Conservation (phyloP, 768 basidiomycete genomes). For the Rhizopogon salebrosus region DNA sequence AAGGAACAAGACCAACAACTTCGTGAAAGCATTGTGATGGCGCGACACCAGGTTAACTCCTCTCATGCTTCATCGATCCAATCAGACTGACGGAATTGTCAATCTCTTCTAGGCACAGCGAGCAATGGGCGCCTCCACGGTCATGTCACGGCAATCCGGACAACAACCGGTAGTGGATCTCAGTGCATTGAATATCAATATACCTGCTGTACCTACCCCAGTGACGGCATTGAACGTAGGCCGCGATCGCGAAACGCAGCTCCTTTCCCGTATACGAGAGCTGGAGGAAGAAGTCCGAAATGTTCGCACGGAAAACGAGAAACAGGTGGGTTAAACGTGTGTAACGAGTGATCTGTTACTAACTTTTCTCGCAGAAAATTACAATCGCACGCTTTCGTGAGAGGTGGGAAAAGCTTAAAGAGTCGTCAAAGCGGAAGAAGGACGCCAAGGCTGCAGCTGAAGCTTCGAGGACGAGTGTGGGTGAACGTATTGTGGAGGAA, state of each 20-base stretch:
- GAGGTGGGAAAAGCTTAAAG: conserved; percentile 87
- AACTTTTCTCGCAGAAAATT: conserved; percentile 50
- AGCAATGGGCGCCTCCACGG: conserved; percentile 65
- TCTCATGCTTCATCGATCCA: not conserved
- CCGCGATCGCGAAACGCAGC: conserved; percentile 51
- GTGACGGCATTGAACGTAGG: conserved; percentile 47
- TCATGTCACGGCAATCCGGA: conserved; percentile 41
- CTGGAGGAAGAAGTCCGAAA: conserved; percentile 72
- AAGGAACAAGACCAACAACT: conserved; percentile 77
- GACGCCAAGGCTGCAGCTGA: conserved; percentile 57
- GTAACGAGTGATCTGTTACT: conserved; percentile 6
- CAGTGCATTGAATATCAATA: conserved; percentile 51
- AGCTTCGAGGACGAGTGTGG: conserved; percentile 38
- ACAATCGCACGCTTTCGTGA: conserved; percentile 82
- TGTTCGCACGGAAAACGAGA: conserved; percentile 70
- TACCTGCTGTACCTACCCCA: conserved; percentile 41
- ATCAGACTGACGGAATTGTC: conserved; percentile 4
- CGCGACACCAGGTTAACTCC: conserved; percentile 50
- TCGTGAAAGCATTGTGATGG: conserved; percentile 75
- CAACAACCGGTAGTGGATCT: conserved; percentile 44
- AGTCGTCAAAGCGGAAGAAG: conserved; percentile 82
- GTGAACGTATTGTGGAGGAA: conserved; percentile 67
- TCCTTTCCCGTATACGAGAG: conserved; percentile 55
- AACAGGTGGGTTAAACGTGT: conserved; percentile 51
- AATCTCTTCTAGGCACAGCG: conserved; percentile 59